Base-by-base conservation (phyloP, 1,284 basidiomycete species). In the Blastosporella zonata region DNA sequence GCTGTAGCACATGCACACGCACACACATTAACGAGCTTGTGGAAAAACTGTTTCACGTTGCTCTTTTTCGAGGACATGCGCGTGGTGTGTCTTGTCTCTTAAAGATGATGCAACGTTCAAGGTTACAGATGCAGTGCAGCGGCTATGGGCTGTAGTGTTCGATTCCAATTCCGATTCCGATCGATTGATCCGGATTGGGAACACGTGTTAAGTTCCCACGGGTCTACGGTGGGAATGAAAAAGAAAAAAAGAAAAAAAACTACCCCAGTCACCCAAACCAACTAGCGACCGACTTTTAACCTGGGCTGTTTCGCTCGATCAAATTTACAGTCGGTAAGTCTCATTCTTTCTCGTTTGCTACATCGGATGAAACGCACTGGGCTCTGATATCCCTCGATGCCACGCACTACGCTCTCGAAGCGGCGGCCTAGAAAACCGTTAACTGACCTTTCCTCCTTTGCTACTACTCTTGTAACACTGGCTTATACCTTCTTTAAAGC, bases 391-490 rank as follows among this genome's bases (percentile, higher is more conserved):
- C 50, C 35, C 46, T 63, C 73, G 86, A 82, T 82, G 88, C 71
- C 59, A 84, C 70, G 87, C 87, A 87, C 70, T 83, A 88, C 82
- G 78, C 79, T 83, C 75, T 61, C 59, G 52, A 75, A 76, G 81
- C 75, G 83, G 86, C 87, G 86, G 87, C 86, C 74, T 90, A 88
- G 86, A 90, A 90, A 89, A 76, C 87, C 87, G 87, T 89, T 82
- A 71, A 83, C 87, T 88, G 87, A 90, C 60, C 61, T 36, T 21
- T 15, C 13, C 10, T 21, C 50, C 57, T 53, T 43, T 21, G 4
- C 29, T 20, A 20, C 10, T 13, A 10, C n/a, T 5, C 2, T 18
- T 37, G 10, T 22, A 15, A 17, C 31, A 31, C 33, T 13, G 21
- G 27, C 38, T 44, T 20, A 45, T 7, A 18, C 6, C 4, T 21